phyloP scores from a whole-genome alignment of 345 rosid species.

The Raphanus raphanistrum region DNA sequence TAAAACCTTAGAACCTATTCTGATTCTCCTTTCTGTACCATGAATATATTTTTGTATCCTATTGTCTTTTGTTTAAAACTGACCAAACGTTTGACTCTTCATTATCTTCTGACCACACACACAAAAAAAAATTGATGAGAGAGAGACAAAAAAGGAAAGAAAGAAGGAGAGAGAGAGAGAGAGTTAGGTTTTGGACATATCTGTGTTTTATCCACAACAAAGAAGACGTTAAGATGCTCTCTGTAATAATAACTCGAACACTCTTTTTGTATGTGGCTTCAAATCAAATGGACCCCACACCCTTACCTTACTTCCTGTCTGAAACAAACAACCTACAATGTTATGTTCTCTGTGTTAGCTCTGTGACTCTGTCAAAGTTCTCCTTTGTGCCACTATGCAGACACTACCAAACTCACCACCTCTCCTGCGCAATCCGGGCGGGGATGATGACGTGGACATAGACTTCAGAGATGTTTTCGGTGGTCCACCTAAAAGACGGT shows the following conservation, averaged over 20 bases:
- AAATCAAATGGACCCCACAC: not conserved
- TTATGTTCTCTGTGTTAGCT: not conserved
- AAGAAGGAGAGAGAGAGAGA: not conserved
- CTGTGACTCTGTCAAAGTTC: not conserved
- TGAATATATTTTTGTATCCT: not conserved
- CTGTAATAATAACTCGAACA: constrained; percentile 17
- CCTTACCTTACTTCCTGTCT: not conserved
- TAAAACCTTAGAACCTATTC: not conserved
- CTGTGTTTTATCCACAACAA: constrained; percentile 33
- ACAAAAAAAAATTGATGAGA: not conserved
- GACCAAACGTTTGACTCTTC: not conserved
- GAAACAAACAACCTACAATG: constrained; percentile 1
- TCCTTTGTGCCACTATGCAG: constrained; percentile 41
- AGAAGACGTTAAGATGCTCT: constrained; percentile 4
- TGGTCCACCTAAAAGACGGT: constrained; percentile 70
- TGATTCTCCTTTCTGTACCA: not conserved
- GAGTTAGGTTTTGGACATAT: constrained; percentile 15
- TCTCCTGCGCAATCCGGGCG: constrained; percentile 28
- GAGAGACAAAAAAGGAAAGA: not conserved
- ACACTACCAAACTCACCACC: constrained; percentile 28
- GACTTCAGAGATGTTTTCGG: constrained; percentile 59
- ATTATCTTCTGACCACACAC: not conserved
- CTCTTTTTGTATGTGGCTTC: not conserved
- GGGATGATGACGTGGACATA: constrained; percentile 38
- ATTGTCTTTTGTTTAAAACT: not conserved